These are phyloP conservation scores for Volvox reticuliferus DNA, from an alignment of 139 green algal species.

Conservation along the genomic window DNA sequence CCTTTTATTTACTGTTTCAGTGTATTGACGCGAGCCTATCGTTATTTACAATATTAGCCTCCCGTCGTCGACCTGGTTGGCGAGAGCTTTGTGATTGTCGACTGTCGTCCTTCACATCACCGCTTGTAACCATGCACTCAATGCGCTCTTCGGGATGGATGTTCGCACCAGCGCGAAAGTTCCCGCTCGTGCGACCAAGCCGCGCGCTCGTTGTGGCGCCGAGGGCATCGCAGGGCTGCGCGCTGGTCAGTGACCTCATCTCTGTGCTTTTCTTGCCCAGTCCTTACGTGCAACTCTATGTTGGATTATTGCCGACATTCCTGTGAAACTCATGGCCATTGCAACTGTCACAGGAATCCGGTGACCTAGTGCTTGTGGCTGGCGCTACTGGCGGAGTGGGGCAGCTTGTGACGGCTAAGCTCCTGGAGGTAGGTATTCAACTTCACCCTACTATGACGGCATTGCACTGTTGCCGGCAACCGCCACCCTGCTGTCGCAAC, in stretches of 20 bases:
- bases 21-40: too few relatives aligned
- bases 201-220: background rate
- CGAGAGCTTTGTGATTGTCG: too few relatives aligned
- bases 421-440: slow-evolving; percentile 76
- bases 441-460: too few relatives aligned
- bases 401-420: slow-evolving; percentile 86
- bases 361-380: slow-evolving; percentile 55
- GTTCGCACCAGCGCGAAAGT: background rate
- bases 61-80: too few relatives aligned
- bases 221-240: background rate
- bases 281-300: too few relatives aligned
- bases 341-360: background rate
- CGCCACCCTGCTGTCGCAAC: too few relatives aligned
- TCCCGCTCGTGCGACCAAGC: background rate
- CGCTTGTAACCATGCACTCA: background rate
- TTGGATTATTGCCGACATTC: too few relatives aligned
- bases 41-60: too few relatives aligned
- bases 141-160: background rate
- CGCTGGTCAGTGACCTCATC: background rate
- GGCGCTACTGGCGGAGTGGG: slow-evolving; percentile 88
- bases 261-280: too few relatives aligned
- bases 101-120: background rate
- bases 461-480: too few relatives aligned
- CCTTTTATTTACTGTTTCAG: too few relatives aligned
- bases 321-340: too few relatives aligned